Base-by-base conservation (phyloP, 495 filamentous ascomycete species). In the Penicillium chermesinum region DNA sequence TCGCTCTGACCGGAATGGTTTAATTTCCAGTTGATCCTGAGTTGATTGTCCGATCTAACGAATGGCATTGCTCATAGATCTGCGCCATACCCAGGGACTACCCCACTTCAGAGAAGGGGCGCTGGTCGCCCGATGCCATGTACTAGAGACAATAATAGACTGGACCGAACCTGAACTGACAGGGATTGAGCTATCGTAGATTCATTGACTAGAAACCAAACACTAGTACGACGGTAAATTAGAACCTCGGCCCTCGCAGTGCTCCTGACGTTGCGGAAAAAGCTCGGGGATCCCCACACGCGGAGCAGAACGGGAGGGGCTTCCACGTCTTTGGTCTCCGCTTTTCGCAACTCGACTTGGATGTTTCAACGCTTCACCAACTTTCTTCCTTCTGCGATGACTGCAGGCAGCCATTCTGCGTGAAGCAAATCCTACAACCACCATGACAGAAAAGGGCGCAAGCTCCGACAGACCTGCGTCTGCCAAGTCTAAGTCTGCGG, bases 371-470 rank as follows among this genome's bases (percentile, higher is more conserved):
- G 7, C 25, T 18, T 34, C 42, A 35, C 15, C 42, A 49, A 49
- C 12, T 30, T 27, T 3, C 54, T 47, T 48, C 46, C 42, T 53
- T 48, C 49, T 35, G 37, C 55, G 49, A 62, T 62, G 55, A 56
- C 63, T 68, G 63, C 66, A 58, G 55, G 53, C 59, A 55, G 57
- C 57, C 56, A 64, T 64, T 65, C 56, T 44, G 49, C 59, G 38
- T 45, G 52, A 39, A 4, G 32, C 30, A 44, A 18, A 43, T 12
- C n/a, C n/a, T n/a, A n/a, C 3, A 21, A 16, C 10, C 7, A 25
- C 59, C 48, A 72, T 72, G 69, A 68, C 69, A n/a, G 69, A 68
- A 48, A 68, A 62, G 50, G 61, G 55, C 48, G 54, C 55, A 25
- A 44, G 43, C 40, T 59, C 60, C 49, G 65, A 67, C 14, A 62